Conservation (phyloP, 2,329 filamentous ascomycete species). For the Drechslera avenae region DNA sequence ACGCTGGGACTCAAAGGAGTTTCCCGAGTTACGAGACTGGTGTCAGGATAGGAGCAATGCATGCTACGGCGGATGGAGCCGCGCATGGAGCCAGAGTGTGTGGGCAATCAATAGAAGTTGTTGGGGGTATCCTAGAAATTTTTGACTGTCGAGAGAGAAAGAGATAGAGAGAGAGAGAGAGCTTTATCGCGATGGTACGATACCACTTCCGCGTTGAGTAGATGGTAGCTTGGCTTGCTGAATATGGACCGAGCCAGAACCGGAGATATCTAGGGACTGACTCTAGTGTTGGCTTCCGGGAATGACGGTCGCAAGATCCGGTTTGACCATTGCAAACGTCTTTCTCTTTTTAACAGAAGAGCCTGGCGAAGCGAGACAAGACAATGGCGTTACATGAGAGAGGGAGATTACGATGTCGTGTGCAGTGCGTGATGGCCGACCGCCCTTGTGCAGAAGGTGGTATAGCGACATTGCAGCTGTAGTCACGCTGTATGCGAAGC, state of each 20-base stretch:
- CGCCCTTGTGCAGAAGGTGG: conserved; percentile 2
- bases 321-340: neutral
- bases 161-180: neutral
- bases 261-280: neutral
- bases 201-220: neutral
- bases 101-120: conserved; percentile 14
- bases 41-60: conserved; percentile 2
- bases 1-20: conserved; percentile 1
- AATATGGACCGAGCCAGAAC: neutral
- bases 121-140: conserved; percentile 3
- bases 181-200: neutral
- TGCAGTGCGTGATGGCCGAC: conserved; percentile 5
- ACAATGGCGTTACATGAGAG: neutral
- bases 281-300: neutral
- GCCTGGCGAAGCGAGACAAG: neutral
- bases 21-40: conserved; percentile 4
- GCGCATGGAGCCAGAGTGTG: conserved; percentile 5
- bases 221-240: neutral
- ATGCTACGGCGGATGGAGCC: conserved; percentile 6
- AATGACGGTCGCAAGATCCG: too few relatives aligned
- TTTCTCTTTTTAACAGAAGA: neutral
- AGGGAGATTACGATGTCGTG: conserved; percentile 1
- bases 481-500: neutral
- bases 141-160: conserved; percentile 1
- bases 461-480: conserved; percentile 6